A percentile compares a stretch with the other conserved stretches of the same genome.
Conservation (phyloP, 78 protist species). For the Dictyostelium firmibasis region DNA sequence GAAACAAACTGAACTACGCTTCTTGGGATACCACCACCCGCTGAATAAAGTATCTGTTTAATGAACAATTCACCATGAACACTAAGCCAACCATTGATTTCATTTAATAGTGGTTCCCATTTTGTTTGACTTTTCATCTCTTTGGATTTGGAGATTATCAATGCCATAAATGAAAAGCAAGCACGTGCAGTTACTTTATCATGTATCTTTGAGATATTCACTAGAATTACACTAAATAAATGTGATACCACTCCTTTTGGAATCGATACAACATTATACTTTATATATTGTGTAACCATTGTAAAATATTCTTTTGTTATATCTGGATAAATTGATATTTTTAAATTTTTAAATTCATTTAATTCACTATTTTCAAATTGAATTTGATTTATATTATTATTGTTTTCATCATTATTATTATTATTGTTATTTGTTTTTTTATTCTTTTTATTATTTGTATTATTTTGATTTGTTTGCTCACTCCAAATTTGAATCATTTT, state of each 20-base stretch:
- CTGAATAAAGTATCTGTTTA: conserved; percentile 7
- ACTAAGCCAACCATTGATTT: not conserved
- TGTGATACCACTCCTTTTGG: not conserved
- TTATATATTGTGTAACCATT: conserved; percentile 12
- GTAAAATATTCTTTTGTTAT: conserved; percentile 39
- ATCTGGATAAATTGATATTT: conserved; percentile 41
- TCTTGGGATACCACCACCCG: conserved; percentile 57
- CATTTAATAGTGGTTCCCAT: not conserved
- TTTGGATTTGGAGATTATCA: not conserved
- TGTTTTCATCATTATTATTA: not conserved
- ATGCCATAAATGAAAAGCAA: conserved; percentile 13
- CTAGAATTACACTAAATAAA: conserved; percentile 15
- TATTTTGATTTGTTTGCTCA: not conserved
- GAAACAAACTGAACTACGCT: not conserved
- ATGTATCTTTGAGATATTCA: conserved; percentile 11
- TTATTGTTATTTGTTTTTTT: not conserved
- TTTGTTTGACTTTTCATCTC: conserved; percentile 17
- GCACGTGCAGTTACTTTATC: conserved; percentile 48
- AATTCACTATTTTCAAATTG: not conserved
- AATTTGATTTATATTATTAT: not conserved
- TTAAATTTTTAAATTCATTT: conserved; percentile 20
- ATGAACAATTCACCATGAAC: conserved; percentile 31
- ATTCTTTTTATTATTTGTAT: not conserved
- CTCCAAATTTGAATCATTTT: conserved; percentile 16
- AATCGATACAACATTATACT: conserved; percentile 14